Conservation (phyloP, 257 asterid species). For the Avicennia marina region DNA sequence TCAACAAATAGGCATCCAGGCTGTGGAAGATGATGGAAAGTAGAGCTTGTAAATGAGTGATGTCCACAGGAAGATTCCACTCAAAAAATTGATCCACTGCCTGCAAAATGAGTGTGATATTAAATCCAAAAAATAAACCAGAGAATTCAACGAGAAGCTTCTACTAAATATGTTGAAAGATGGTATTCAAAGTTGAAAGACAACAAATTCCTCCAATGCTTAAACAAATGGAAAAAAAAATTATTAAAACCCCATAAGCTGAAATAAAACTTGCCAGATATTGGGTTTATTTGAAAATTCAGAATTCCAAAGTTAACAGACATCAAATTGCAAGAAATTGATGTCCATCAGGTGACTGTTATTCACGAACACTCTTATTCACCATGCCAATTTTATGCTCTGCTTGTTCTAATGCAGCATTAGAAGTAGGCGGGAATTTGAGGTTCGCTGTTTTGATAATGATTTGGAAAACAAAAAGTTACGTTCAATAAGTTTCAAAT, state of each 20-base stretch:
- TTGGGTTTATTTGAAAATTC: too few relatives aligned
- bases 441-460: too few relatives aligned
- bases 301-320: too few relatives aligned
- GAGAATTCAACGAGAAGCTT: not conserved
- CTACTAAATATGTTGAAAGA: not conserved
- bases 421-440: too few relatives aligned
- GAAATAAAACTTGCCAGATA: too few relatives aligned
- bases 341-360: too few relatives aligned
- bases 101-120: constrained; percentile 52
- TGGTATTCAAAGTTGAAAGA: constrained; percentile 1
- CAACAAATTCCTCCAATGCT: constrained; percentile 10
- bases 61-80: constrained; percentile 86
- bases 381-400: too few relatives aligned
- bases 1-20: constrained; percentile 75
- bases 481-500: too few relatives aligned
- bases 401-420: too few relatives aligned
- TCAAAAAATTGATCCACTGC: constrained; percentile 89
- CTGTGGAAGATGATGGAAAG: constrained; percentile 85
- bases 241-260: not conserved
- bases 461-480: too few relatives aligned
- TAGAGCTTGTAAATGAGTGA: constrained; percentile 95
- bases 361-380: too few relatives aligned
- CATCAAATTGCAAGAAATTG: too few relatives aligned
- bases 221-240: not conserved
- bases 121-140: constrained; percentile 7